These are phyloP conservation scores for Eurotiales sp. DNA, from an alignment of 2,329 filamentous ascomycete genomes.

Conservation along the genomic window DNA sequence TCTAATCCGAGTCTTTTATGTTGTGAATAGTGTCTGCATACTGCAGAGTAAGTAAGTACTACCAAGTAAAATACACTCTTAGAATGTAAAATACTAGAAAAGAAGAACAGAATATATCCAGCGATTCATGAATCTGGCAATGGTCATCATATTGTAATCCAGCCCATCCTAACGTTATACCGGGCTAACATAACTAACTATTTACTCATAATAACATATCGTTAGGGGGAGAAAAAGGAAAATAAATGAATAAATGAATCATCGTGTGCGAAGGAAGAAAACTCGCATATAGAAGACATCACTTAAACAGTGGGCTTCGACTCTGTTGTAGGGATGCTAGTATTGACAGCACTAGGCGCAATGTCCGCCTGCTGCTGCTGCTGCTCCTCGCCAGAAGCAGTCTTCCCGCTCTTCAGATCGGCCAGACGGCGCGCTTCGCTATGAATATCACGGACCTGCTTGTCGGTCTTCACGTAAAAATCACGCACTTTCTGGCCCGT, in stretches of 20 bases:
- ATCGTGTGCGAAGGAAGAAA: too few species aligned
- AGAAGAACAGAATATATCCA: too few species aligned
- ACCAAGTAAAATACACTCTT: too few species aligned
- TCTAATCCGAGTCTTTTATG: too few species aligned
- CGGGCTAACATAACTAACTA: neutral
- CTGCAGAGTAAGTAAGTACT: too few species aligned
- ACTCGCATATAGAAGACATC: neutral
- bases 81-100: too few species aligned
- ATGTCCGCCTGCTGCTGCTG: constrained; percentile 14
- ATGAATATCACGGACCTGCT: constrained; percentile 93
- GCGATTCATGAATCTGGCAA: too few species aligned
- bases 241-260: neutral
- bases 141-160: too few species aligned
- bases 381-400: constrained; percentile 28
- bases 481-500: constrained; percentile 82
- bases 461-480: constrained; percentile 81
- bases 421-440: constrained; percentile 83
- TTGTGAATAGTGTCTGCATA: too few species aligned
- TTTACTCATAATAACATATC: constrained; percentile 1
- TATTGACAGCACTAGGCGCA: constrained; percentile 21
- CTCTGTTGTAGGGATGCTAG: constrained; percentile 8
- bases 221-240: too few species aligned
- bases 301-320: neutral
- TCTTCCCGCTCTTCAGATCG: constrained; percentile 68
- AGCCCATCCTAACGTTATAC: neutral